Conservation (phyloP, 345 rosid species). For the Citrus australasica region DNA sequence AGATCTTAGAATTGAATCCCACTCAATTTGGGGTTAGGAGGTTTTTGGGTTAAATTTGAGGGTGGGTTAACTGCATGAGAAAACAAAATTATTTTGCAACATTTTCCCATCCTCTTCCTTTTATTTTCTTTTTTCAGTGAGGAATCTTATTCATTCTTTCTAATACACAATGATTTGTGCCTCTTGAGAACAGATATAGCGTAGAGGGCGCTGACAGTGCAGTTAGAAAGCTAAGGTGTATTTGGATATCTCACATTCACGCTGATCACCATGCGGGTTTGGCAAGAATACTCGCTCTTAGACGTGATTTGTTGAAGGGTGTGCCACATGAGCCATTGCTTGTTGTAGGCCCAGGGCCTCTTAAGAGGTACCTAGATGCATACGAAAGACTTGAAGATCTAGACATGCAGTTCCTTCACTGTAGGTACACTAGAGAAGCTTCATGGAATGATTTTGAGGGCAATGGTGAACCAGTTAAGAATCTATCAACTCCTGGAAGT, state of each 20-base stretch:
- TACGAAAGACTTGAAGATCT: slow-evolving; percentile 89
- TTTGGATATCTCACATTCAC: slow-evolving; percentile 97
- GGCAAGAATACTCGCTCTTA: slow-evolving; percentile 78
- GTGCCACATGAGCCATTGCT: slow-evolving; percentile 67
- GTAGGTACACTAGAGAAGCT: slow-evolving; percentile 61
- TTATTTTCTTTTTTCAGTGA: background rate
- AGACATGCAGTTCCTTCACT: slow-evolving; percentile 86
- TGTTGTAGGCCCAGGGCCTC: slow-evolving; percentile 77
- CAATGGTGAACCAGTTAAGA: slow-evolving; percentile 21
- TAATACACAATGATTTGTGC: background rate
- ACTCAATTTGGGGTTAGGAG: background rate
- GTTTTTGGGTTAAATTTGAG: background rate
- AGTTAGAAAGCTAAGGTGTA: slow-evolving; percentile 58
- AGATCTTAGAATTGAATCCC: background rate
- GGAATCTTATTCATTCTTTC: background rate
- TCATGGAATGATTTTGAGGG: slow-evolving; percentile 57
- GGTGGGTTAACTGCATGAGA: background rate
- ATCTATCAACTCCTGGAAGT: slow-evolving; percentile 24
- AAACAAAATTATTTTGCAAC: background rate
- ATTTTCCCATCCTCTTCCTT: background rate
- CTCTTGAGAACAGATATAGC: slow-evolving; percentile 50
- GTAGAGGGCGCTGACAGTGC: slow-evolving; percentile 71
- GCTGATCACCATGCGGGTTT: slow-evolving; percentile 93
- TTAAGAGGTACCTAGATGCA: slow-evolving; percentile 78
- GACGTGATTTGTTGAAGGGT: slow-evolving; percentile 66